phyloP scores from a whole-genome alignment of 768 basidiomycete genomes.

The Gymnopilus dilepis region DNA sequence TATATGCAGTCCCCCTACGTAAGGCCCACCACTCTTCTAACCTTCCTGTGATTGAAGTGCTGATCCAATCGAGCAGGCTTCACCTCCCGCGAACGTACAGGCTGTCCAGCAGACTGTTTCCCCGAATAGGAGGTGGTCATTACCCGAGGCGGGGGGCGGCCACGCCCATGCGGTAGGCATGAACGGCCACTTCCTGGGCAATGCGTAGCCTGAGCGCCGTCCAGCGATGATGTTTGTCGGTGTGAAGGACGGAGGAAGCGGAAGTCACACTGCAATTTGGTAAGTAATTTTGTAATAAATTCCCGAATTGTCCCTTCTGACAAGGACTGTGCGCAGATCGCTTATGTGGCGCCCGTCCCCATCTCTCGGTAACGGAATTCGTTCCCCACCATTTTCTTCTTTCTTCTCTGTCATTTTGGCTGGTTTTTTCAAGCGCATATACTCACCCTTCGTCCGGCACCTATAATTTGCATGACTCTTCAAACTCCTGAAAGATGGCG shows the following conservation, averaged over 20 bases:
- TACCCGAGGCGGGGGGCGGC: constrained; percentile 18
- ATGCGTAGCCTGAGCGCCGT: constrained; percentile 6
- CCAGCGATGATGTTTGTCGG: neutral
- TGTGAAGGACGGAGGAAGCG: constrained; percentile 4
- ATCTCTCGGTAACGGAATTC: neutral
- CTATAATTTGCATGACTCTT: neutral
- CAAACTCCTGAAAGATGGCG: too few species aligned
- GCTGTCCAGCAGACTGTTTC: constrained; percentile 1
- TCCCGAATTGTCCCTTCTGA: constrained; percentile 1
- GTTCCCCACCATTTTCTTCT: neutral
- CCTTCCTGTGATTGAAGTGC: neutral
- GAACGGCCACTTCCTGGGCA: constrained; percentile 13
- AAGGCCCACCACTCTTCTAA: neutral
- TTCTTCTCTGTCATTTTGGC: neutral
- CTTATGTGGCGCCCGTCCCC: neutral
- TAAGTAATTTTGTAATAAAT: constrained; percentile 11
- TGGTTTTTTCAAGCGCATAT: neutral
- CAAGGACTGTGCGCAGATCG: neutral
- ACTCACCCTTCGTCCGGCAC: neutral
- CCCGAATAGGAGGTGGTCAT: constrained; percentile 25
- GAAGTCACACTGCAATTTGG: constrained; percentile 7
- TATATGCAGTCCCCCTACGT: constrained; percentile 16
- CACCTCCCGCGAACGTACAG: neutral
- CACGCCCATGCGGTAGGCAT: constrained; percentile 8
- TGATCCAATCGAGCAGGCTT: neutral